Evolutionary conservation across 345 rosid genomes (phyloP), one percentile per base, ranked within the genome.

Genomic region (Linum lewisii): DNA sequence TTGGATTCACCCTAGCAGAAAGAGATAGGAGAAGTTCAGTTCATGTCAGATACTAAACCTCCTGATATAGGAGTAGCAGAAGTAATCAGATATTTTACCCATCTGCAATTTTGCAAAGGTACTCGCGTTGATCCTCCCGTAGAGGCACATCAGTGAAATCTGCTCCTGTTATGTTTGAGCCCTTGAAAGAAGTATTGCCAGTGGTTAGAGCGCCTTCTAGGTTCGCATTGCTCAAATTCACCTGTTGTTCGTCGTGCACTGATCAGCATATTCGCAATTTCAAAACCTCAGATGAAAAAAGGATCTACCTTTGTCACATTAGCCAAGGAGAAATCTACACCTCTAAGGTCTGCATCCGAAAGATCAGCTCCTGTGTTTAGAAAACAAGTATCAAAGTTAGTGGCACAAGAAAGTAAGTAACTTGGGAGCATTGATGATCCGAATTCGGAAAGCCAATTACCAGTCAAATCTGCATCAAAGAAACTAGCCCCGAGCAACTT

Each of bases 391-490:
- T 42, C 18, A 42, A 6, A 16, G 11, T 11, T 34, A 5, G 7
- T 34, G 10, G 7, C 5, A 34, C 38, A 11, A 34, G 16, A 11
- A 11, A 42, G 18, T 16, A 38, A 42, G 15, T 11, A 8, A 11
- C 47, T 3, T 11, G 14, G 16, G 13, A 0, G 4, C 47, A 16
- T 1, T 3, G 47, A 42, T 16, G 34, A 42, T 6, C 47, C n/a
- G n/a, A n/a, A 11, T 16, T 4, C 38, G 7, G 45, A 47, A 3
- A 16, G 24, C 64, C 23, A 64, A 57, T 42, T 42, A 84, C 96
- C 96, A 79, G 96, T 92, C 66, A 92, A 69, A 76, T 92, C 99
- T 62, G 97, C 91, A 76, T 92, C 95, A 49, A 88, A 86, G 86
- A 88, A 86, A 75, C 99, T 92, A 56, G 98, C 97, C 63, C 98